Conservation (phyloP, 129 eudicot genomes). For the Tagetes patula region DNA sequence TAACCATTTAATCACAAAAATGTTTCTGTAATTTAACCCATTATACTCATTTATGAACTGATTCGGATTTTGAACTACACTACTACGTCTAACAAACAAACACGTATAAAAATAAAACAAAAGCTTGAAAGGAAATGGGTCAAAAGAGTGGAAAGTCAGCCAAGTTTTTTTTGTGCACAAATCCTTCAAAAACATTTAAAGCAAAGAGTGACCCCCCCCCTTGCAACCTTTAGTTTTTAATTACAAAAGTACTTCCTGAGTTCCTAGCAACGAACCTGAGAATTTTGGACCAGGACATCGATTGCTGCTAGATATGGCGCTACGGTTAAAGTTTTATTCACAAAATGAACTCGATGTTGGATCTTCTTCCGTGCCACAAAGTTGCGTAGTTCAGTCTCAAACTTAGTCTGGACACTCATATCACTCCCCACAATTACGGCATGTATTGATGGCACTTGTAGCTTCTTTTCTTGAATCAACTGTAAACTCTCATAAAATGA, state of each 20-base stretch:
- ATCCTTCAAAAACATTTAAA: not conserved
- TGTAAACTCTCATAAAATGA: slow-evolving; percentile 73
- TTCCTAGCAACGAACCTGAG: slow-evolving; percentile 84
- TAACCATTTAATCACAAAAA: not conserved
- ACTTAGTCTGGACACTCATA: slow-evolving; percentile 70
- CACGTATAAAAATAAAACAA: not conserved
- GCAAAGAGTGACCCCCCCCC: no score
- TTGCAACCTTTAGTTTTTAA: not conserved
- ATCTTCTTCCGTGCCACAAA: slow-evolving; percentile 64
- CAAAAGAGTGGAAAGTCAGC: not conserved
- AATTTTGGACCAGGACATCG: slow-evolving; percentile 91
- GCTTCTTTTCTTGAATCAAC: slow-evolving; percentile 58
- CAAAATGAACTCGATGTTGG: slow-evolving; percentile 73
- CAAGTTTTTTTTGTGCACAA: not conserved
- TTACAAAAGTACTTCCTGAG: no score
- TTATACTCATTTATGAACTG: not conserved
- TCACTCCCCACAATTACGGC: slow-evolving; percentile 89
- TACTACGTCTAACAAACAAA: no score
- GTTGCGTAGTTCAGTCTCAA: slow-evolving; percentile 71
- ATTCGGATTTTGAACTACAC: not conserved
- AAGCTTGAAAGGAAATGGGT: not conserved
- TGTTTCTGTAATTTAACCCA: not conserved
- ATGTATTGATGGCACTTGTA: slow-evolving; percentile 75
- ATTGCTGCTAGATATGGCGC: slow-evolving; percentile 87
- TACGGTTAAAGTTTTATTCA: slow-evolving; percentile 79